Evolutionary conservation across 306 rosid species (phyloP).

Genomic region (Arachis stenosperma): DNA sequence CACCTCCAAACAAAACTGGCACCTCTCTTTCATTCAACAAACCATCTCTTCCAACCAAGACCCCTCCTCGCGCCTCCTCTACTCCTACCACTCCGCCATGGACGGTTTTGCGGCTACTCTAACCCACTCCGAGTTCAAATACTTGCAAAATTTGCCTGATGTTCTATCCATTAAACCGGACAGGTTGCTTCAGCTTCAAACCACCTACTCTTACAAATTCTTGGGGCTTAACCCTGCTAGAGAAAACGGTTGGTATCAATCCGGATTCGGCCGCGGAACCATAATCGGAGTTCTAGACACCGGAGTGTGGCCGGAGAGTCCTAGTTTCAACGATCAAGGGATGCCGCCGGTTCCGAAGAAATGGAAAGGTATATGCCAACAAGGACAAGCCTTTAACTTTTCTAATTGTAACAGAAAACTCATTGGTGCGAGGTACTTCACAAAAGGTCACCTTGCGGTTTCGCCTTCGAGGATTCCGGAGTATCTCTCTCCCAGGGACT

Average conservation of each 20-base stretch:
- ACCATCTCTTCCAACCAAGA: slow-evolving; percentile 55
- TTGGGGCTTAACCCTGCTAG: slow-evolving; percentile 63
- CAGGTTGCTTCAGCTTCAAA: slow-evolving; percentile 54
- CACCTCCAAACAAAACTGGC: slow-evolving; percentile 73
- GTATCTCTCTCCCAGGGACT: slow-evolving; percentile 79
- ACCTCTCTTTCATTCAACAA: slow-evolving; percentile 68
- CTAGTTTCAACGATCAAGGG: slow-evolving; percentile 70
- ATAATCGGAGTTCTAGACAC: slow-evolving; percentile 91
- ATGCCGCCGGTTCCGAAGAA: slow-evolving; percentile 80
- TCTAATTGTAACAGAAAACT: slow-evolving; percentile 80
- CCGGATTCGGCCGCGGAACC: slow-evolving; percentile 69
- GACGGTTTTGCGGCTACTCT: slow-evolving; percentile 88
- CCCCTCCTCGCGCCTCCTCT: slow-evolving; percentile 76
- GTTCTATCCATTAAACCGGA: slow-evolving; percentile 77
- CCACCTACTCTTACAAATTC: slow-evolving; percentile 89
- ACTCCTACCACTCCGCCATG: slow-evolving; percentile 83
- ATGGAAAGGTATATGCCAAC: slow-evolving; percentile 88
- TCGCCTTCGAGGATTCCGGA: slow-evolving; percentile 59
- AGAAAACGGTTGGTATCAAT: slow-evolving; percentile 66
- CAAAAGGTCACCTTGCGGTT: slow-evolving; percentile 73
- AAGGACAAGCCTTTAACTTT: slow-evolving; percentile 69
- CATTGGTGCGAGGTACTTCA: slow-evolving; percentile 90
- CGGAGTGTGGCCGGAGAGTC: slow-evolving; percentile 95
- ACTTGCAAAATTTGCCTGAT: slow-evolving; percentile 61
- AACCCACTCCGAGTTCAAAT: slow-evolving; percentile 64